Evolutionary conservation across 371 early-diverging fungal species (phyloP).

Genomic region (Lichtheimia hyalospora): DNA sequence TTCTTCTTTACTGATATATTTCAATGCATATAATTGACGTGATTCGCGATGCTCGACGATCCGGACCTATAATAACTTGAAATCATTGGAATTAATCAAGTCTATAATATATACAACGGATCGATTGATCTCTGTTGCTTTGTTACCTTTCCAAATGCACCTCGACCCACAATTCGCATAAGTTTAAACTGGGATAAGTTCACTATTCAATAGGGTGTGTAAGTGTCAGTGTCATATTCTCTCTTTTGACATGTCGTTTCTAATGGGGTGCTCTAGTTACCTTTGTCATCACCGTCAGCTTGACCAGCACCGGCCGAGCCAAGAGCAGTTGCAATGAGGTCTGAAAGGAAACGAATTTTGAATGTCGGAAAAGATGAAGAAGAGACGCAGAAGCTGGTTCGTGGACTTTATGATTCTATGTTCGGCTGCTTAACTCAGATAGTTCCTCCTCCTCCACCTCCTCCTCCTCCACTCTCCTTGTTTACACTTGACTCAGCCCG

Average conservation of each 20-base stretch:
- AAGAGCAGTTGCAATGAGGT: conserved; percentile 44
- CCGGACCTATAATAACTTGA: conserved; percentile 52
- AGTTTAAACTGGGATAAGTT: conserved; percentile 66
- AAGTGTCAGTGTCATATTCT: neutral
- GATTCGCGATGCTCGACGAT: conserved; percentile 74
- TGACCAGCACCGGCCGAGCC: conserved; percentile 27
- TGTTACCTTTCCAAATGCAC: conserved; percentile 78
- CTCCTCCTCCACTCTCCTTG: neutral
- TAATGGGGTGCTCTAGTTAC: neutral
- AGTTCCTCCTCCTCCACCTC: too few species aligned
- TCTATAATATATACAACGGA: neutral
- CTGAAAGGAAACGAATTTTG: conserved; percentile 53
- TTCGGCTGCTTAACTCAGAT: too few species aligned
- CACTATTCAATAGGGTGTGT: conserved; percentile 1
- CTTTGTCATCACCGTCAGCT: conserved; percentile 32
- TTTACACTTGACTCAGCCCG: too few species aligned
- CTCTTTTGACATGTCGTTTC: neutral
- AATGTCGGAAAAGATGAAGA: conserved; percentile 1
- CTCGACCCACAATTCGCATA: conserved; percentile 67
- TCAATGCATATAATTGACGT: conserved; percentile 73
- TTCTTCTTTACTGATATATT: conserved; percentile 82
- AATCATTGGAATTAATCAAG: conserved; percentile 5
- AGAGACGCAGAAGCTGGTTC: neutral
- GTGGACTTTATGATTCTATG: too few species aligned
- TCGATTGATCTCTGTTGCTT: neutral